Base-by-base conservation (phyloP, 495 filamentous ascomycete genomes). In the Aspergillus steynii region DNA sequence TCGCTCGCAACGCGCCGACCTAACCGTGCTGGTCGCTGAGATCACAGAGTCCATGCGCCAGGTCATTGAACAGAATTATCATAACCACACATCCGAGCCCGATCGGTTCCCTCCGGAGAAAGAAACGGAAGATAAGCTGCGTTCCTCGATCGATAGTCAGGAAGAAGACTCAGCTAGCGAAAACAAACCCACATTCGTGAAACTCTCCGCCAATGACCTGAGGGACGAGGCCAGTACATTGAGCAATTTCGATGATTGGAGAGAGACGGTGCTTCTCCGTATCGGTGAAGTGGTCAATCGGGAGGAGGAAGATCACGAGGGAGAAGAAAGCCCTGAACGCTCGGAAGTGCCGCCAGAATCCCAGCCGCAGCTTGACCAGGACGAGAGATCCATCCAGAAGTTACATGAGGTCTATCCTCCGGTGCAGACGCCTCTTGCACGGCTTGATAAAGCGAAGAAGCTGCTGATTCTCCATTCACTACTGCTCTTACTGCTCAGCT, bases 401-500 rank as follows among this genome's bases (percentile, higher is more conserved):
- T 60, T 83, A 8, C 70, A 72, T 29, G 66, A 78, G 27, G 65
- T 82, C 25, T 84, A 80, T 57, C 74, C 72, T 29, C 81, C 80
- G 0, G 67, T 82, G 50, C 72, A 80, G 61, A 81, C 76, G 0
- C 69, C 77, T 28, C 69, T 84, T n/a, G 60, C 66, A 1, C 58
- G 71, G 4, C 71, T 83, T 31, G 71, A 75, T 0, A 77, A 76
- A 57, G 67, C 74, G 20, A 79, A 70, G 49, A 73, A 71, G 50
- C 68, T 79, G 31, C 72, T 84, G n/a, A 79, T 84, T 54, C 69
- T 84, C 14, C 80, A 83, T 61, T 85, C 87, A 1, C 75, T 94
- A 47, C 74, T 97, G 4, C 78, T 96, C 7, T 72, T 96, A 26
- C 65, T 94, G 28, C 78, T 97, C 26, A 92, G 90, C 6, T 71